Percentiles rank a stretch among this genome's conserved stretches.
Conservation (phyloP, 2,329 filamentous ascomycete genomes). For the Plenodomus lindquistii region DNA sequence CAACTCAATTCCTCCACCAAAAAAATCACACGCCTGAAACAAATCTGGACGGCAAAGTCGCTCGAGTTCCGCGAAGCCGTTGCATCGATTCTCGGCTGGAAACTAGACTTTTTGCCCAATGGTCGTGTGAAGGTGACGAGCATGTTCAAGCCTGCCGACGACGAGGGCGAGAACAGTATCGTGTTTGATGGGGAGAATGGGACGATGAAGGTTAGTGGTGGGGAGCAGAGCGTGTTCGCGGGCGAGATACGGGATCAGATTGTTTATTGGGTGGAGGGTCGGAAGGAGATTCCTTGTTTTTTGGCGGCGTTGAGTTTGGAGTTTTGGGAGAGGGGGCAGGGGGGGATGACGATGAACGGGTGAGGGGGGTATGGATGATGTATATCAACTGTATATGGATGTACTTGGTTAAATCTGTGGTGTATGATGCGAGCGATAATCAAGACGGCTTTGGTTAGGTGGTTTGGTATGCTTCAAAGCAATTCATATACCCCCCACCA, state of each 20-base stretch:
- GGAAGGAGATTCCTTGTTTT: conserved; percentile 92
- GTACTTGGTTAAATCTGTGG: too few relatives aligned
- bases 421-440: too few relatives aligned
- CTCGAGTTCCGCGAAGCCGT: conserved; percentile 96
- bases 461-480: not conserved
- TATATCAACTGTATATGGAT: too few relatives aligned
- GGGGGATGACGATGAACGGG: conserved; percentile 26
- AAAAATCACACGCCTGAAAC: conserved; percentile 80
- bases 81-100: conserved; percentile 89
- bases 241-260: conserved; percentile 82
- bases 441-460: not conserved
- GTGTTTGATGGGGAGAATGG: conserved; percentile 92
- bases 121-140: conserved; percentile 91
- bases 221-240: conserved; percentile 84
- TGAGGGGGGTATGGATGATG: too few relatives aligned
- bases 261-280: conserved; percentile 93
- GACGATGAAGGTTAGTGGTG: conserved; percentile 97
- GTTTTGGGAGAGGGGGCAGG: conserved; percentile 74
- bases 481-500: not conserved
- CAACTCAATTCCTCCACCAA: conserved; percentile 71
- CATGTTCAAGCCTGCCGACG: conserved; percentile 74
- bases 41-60: conserved; percentile 89
- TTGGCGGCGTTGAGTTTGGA: conserved; percentile 88
- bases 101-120: conserved; percentile 94
- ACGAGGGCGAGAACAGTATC: conserved; percentile 63